Percentiles rank a stretch among this genome's conserved stretches.
phyloP scores from a whole-genome alignment of 495 filamentous ascomycete genomes.

The Staphylotrichum tortipilum region DNA sequence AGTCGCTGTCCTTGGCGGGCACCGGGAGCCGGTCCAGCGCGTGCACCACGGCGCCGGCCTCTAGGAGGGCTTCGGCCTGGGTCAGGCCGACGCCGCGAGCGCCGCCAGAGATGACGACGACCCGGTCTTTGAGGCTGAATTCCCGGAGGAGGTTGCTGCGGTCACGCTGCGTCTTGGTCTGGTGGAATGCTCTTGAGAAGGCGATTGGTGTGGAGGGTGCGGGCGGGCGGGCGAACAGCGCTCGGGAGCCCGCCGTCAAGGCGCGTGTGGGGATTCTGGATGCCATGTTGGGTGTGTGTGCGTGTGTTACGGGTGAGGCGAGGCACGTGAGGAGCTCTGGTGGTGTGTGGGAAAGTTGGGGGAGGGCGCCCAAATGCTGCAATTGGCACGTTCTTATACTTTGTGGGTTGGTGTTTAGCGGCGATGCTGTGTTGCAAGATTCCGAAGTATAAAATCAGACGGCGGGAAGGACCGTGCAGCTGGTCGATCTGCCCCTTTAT shows the following conservation, averaged over 20 bases:
- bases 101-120: conserved; percentile 70
- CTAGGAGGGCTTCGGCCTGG: conserved; percentile 70
- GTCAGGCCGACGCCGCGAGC: conserved; percentile 71
- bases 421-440: neutral
- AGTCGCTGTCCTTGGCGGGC: conserved; percentile 36
- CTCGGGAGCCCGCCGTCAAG: neutral
- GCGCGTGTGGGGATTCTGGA: neutral
- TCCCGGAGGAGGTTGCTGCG: conserved; percentile 49
- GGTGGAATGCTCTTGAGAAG: conserved; percentile 9
- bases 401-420: neutral
- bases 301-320: no score
- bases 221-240: neutral
- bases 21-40: conserved; percentile 44
- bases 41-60: conserved; percentile 68
- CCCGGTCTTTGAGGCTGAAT: conserved; percentile 69
- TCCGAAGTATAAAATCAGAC: neutral
- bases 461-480: neutral
- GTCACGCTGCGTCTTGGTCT: neutral
- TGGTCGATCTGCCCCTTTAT: neutral
- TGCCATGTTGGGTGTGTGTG: neutral
- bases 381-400: conserved; percentile 4
- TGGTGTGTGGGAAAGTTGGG: no score
- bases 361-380: no score
- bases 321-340: no score
- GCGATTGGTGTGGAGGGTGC: neutral